Evolutionary conservation across 345 rosid species (phyloP).

Genomic region (Anacardium occidentale): DNA sequence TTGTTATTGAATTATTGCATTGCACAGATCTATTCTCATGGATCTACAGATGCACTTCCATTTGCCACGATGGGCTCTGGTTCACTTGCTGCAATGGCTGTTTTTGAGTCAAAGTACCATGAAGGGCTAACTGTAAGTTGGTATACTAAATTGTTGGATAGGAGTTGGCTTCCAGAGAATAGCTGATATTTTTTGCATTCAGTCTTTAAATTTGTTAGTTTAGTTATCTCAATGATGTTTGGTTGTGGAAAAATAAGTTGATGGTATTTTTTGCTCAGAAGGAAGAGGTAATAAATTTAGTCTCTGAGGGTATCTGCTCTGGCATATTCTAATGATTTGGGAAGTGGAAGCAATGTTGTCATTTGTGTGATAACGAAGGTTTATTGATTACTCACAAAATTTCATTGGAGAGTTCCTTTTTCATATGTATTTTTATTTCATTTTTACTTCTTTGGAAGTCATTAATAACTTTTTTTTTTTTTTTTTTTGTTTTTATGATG

Average conservation of each 20-base stretch:
- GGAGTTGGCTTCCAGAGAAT: not conserved
- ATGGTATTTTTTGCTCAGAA: conserved; percentile 36
- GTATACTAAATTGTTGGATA: not conserved
- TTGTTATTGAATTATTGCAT: conserved; percentile 6
- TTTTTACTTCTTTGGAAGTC: not conserved
- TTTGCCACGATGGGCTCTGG: conserved; percentile 91
- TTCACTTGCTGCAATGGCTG: conserved; percentile 79
- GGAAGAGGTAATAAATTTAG: conserved; percentile 67
- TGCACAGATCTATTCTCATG: conserved; percentile 76
- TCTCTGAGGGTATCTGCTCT: conserved; percentile 66
- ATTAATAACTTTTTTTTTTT: not conserved
- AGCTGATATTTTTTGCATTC: not conserved
- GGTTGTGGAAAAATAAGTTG: not conserved
- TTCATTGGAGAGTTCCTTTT: not conserved
- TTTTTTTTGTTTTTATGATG: no score
- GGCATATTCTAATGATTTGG: conserved; percentile 76
- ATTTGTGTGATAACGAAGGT: conserved; percentile 83
- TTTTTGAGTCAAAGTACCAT: conserved; percentile 68
- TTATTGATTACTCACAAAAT: conserved; percentile 8
- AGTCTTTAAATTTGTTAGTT: not conserved
- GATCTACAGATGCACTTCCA: conserved; percentile 74
- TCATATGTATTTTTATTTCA: not conserved
- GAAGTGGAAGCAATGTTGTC: conserved; percentile 90
- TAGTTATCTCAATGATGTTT: no score
- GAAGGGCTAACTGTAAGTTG: conserved; percentile 74